These are phyloP conservation scores for Irpex rosettiformis DNA, from an alignment of 1,284 basidiomycete species.

Conservation along the genomic window DNA sequence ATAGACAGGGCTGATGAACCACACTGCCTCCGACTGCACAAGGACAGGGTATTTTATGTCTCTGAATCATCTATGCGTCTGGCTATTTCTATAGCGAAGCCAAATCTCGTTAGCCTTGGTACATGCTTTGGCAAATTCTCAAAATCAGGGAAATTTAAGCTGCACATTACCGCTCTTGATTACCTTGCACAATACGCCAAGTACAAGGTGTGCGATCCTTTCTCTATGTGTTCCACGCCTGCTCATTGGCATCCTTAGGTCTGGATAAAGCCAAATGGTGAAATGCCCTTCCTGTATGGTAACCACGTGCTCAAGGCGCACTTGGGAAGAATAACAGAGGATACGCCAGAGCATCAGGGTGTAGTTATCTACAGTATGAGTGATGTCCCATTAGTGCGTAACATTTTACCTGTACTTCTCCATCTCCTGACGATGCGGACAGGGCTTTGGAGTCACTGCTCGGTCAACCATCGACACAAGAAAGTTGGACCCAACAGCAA, in stretches of 20 bases:
- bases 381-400: slow-evolving; percentile 84
- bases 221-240: slow-evolving; percentile 2
- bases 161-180: slow-evolving; percentile 93
- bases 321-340: slow-evolving; percentile 97
- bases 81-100: slow-evolving; percentile 88
- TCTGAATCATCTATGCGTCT: slow-evolving; percentile 92
- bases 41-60: slow-evolving; percentile 91
- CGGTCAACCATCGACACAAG: slow-evolving; percentile 94
- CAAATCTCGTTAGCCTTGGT: slow-evolving; percentile 91
- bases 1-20: slow-evolving; percentile 84
- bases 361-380: slow-evolving; percentile 97
- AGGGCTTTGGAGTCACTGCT: slow-evolving; percentile 98
- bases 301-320: slow-evolving; percentile 99
- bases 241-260: slow-evolving; percentile 48
- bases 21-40: slow-evolving; percentile 89
- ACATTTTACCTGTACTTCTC: background rate
- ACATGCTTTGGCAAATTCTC: slow-evolving; percentile 98
- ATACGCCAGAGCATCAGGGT: slow-evolving; percentile 98
- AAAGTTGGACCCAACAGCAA: slow-evolving; percentile 97
- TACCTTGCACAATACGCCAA: slow-evolving; percentile 96
- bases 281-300: slow-evolving; percentile 98
- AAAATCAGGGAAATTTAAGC: slow-evolving; percentile 96
- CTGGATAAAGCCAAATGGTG: slow-evolving; percentile 99
- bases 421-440: background rate
- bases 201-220: slow-evolving; percentile 73